Evolutionary conservation across 805 yeast species (phyloP), one percentile per base, ranked within the genome.

Genomic region (Phaffomyces thermotolerans): DNA sequence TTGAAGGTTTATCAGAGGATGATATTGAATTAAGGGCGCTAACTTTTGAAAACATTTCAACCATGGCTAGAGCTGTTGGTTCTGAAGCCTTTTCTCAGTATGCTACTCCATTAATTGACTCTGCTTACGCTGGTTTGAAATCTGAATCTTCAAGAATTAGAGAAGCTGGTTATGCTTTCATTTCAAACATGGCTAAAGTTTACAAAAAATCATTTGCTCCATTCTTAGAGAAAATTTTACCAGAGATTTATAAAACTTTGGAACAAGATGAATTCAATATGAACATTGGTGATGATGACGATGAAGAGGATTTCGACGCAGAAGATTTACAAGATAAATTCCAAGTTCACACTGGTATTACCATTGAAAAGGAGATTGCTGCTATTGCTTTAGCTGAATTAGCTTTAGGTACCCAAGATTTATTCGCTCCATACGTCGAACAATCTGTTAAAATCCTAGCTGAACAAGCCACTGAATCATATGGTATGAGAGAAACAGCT

Each of bases 11-110:
- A 73, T 71, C 84, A 49, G 96, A 88, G 56, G 95, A 86, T 49
- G 95, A 89, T 58, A 80, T 87, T 52, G 96, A 89, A 67, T 78
- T 93, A 57, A 79, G 95, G 64, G 96, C 96, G 31, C 75, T 81
- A 62, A 87, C 97, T 42, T 82, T 93, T 53, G 99, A 93, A 71
- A 84, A 93, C 59, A 78, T 93, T 52, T 85, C 96, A 37, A 84
- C 96, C 14, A 81, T 93, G 84, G 97, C 95, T 44, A 79, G 90
- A 64, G 97, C 99, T 44, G 97, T 93, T 47, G 96, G 97, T 50
- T 84, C 93, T 43, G 91, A 84, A 55, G 72, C 88, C 0, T 93
- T 93, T 68, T 78, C 86, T 35, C 79, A 84, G 37, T 88, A 77
- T 62, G 96, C 96, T 41, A 81, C 81, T 60, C 91, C 95, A 23